Percentiles rank a stretch among this genome's conserved stretches.
Conservation (phyloP, 2,329 filamentous ascomycete species). For the Cercospora sp. region DNA sequence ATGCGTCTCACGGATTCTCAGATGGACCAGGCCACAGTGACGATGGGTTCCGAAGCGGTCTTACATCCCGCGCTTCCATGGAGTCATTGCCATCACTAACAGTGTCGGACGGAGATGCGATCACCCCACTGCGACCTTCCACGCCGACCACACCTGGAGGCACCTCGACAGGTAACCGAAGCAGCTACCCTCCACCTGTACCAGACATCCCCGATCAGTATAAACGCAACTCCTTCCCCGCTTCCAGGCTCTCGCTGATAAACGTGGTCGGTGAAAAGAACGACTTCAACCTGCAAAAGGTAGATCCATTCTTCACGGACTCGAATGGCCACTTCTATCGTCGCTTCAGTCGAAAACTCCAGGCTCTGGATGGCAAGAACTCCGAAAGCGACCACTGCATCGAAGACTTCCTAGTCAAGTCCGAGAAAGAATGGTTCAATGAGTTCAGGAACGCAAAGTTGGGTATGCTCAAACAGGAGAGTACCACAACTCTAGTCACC, state of each 20-base stretch:
- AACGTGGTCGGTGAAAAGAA: conserved; percentile 60
- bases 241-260: conserved; percentile 50
- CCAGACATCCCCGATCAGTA: conserved; percentile 1
- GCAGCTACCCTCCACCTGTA: background rate
- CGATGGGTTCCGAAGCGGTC: background rate
- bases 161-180: background rate
- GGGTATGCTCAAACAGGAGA: conserved; percentile 45
- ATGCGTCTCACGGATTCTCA: conserved; percentile 9
- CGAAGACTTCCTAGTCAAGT: conserved; percentile 62
- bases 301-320: conserved; percentile 60
- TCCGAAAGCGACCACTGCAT: conserved; percentile 59
- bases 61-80: background rate
- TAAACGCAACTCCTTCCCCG: background rate
- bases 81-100: background rate
- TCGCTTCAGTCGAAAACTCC: conserved; percentile 57
- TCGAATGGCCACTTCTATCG: conserved; percentile 59
- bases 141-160: conserved; percentile 1
- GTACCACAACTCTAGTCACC: conserved; percentile 6
- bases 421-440: conserved; percentile 66
- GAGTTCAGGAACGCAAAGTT: conserved; percentile 58
- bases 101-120: background rate
- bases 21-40: conserved; percentile 13
- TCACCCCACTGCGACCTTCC: conserved; percentile 1
- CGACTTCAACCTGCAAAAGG: conserved; percentile 28
- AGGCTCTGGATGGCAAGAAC: conserved; percentile 54